phyloP scores from a whole-genome alignment of 2,329 filamentous ascomycete genomes.

The Amylocarpus encephaloides region DNA sequence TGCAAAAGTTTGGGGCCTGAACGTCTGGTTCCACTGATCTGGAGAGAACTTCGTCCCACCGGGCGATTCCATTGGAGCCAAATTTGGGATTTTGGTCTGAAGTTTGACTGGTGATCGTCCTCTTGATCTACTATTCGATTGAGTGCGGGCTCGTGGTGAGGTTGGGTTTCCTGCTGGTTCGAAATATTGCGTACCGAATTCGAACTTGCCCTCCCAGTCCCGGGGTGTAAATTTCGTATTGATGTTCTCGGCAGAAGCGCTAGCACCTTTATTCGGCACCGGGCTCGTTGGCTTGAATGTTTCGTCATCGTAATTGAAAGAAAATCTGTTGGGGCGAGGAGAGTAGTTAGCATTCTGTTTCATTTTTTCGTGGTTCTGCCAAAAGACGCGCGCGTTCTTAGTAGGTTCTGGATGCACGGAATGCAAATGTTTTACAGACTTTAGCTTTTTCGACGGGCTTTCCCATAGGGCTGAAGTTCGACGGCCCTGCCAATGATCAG shows the following conservation, averaged over 20 bases:
- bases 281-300: constrained; percentile 34
- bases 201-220: constrained; percentile 35
- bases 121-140: constrained; percentile 25
- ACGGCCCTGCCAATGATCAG: not conserved
- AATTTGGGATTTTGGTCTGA: constrained; percentile 12
- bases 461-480: constrained; percentile 2
- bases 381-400: constrained; percentile 12
- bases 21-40: constrained; percentile 28
- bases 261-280: constrained; percentile 38
- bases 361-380: constrained; percentile 4
- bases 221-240: constrained; percentile 53
- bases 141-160: constrained; percentile 18
- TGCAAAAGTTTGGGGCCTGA: constrained; percentile 30
- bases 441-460: constrained; percentile 18
- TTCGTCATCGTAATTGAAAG: constrained; percentile 40
- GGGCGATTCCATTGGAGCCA: constrained; percentile 23
- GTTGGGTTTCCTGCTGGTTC: constrained; percentile 16
- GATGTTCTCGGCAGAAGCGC: constrained; percentile 52
- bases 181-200: constrained; percentile 29
- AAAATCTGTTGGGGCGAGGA: constrained; percentile 41
- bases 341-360: constrained; percentile 26
- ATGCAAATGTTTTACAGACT: constrained; percentile 13
- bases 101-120: constrained; percentile 29
- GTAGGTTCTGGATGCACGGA: constrained; percentile 11
- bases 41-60: constrained; percentile 28